Evolutionary conservation across 1,284 basidiomycete genomes (phyloP), one percentile per base, ranked within the genome.

Genomic region (Ganoderma resinaceum): DNA sequence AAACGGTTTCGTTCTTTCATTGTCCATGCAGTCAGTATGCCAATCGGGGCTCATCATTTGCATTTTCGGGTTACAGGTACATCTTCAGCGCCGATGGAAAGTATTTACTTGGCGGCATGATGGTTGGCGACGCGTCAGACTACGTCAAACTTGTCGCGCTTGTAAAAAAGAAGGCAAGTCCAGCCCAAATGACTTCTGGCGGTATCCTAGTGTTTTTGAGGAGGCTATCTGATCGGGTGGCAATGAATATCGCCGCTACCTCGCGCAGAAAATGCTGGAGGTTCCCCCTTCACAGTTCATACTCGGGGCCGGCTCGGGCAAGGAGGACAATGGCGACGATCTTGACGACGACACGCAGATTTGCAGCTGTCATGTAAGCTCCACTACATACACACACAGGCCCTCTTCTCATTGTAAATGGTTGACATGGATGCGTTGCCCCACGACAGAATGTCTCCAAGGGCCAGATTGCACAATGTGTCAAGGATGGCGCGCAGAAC

Each of bases 81-180:
- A 87, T 94, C 65, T 94, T 94, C 77, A 91, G 86, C n/a, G 84
- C 84, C 12, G 91, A 94, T 76, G 92, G 92, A 23, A 90, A 90
- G 77, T 86, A 91, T 72, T 80, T 95, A 3, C 79, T 95, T 6
- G 92, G 92, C 9, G 92, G 92, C 2, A 93, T 93, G 87, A 93
- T 94, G 91, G 87, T 94, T 18, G 92, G 92, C 2, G 92, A 94
- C 75, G 87, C 89, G 37, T 84, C 83, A 57, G 90, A 93, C 76
- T 94, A 88, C 73, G 85, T 89, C 71, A 93, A 92, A 79, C 82
- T 94, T 6, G 86, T 93, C 14, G 82, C 88, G 5, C 82, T 94
- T 38, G 89, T 91, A 57, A 92, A 91, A 82, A 93, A 93, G 82
- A 89, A 86, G 81, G 88, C 84, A 40, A 43, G 75, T 64, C 37